Evolutionary conservation across 306 rosid species (phyloP), one percentile per base, ranked within the genome.

Genomic region (Rosa multiflora): DNA sequence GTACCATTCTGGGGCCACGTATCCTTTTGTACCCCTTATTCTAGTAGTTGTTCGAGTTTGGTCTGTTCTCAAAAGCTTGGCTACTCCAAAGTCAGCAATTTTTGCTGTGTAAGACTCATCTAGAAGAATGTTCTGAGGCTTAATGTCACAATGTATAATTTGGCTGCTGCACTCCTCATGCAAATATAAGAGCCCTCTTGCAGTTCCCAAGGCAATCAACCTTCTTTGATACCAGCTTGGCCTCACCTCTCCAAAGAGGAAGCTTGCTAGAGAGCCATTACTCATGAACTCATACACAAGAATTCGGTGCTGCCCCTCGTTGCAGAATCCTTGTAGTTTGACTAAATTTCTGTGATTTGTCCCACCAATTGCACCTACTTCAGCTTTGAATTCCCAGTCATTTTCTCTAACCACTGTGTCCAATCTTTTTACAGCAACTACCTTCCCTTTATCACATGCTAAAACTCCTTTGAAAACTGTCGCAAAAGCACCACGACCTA

Each of bases 381-480:
- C 86, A 21, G 82, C 83, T 44, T 80, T 82, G 74, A 87, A 84
- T 55, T 87, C 88, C 13, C 67, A 61, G 6, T 83, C 91, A 14
- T 83, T 86, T 78, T 87, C 91, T n/a, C 69, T 62, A 12, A 78
- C 76, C 23, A 68, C n/a, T 35, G 74, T 76, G 1, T 85, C 87
- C 10, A 87, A 64, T 68, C 77, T 78, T 46, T 89, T 87, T 5
- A 89, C 85, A 18, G 90, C 93, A n/a, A 89, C 81, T 10, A 29
- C 51, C 5, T n/a, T 44, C 32, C 74, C 42, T 6, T 46, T 35
- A 17, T 69, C 67, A 8, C 63, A 81, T 35, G 59, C 17, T 13
- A 81, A 18, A 20, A 70, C 59, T 12, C 87, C 87, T 73, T 81
- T 84, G 15, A 56, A 84, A 29, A 84, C 87, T 15, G 80, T 84